phyloP scores from a whole-genome alignment of 768 basidiomycete genomes.

The Tylopilus sp. region DNA sequence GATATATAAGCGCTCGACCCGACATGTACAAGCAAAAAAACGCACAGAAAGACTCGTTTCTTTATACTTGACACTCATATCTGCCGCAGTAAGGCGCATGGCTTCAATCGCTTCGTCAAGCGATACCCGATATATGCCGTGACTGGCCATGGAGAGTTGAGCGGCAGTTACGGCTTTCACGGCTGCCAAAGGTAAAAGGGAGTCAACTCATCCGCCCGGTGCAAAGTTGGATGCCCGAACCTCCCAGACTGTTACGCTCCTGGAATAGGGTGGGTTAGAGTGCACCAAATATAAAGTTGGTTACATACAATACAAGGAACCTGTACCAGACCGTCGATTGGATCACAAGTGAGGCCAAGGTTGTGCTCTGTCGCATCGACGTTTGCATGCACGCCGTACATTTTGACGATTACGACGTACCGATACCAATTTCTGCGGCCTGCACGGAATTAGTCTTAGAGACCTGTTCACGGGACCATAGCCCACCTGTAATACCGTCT shows the following conservation, averaged over 20 bases:
- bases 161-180: constrained; percentile 94
- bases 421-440: constrained; percentile 92
- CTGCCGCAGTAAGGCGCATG: constrained; percentile 88
- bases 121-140: constrained; percentile 82
- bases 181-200: constrained; percentile 41
- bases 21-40: constrained; percentile 4
- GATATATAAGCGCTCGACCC: not conserved
- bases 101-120: constrained; percentile 96
- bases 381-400: constrained; percentile 1
- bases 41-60: constrained; percentile 89
- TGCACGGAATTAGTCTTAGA: constrained; percentile 9
- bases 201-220: not conserved
- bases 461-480: not conserved
- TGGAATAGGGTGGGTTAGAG: constrained; percentile 23
- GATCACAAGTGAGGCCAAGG: constrained; percentile 89
- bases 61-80: constrained; percentile 95
- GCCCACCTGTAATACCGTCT: constrained; percentile 72
- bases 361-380: constrained; percentile 60
- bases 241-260: constrained; percentile 86
- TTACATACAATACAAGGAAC: constrained; percentile 85
- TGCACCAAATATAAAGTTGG: not conserved
- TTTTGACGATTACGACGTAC: constrained; percentile 35
- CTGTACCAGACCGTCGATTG: constrained; percentile 89
- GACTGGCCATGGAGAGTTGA: constrained; percentile 89
- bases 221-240: constrained; percentile 34